Conservation (phyloP, 306 rosid species). For the Begonia loranthoides region DNA sequence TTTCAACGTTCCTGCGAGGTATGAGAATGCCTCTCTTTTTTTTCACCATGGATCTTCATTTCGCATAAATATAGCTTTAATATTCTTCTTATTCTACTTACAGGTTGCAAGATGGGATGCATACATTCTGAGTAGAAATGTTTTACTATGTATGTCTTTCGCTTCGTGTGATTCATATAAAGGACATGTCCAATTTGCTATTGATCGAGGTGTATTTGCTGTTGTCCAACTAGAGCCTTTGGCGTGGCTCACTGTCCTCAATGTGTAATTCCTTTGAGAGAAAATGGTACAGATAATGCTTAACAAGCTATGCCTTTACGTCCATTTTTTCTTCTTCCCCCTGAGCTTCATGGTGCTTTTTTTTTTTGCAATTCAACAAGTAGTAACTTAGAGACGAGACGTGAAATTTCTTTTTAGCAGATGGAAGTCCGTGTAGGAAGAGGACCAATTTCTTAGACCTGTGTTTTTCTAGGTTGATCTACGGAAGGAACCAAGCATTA, state of each 20-base stretch:
- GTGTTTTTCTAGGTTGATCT: slow-evolving; percentile 97
- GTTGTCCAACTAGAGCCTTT: slow-evolving; percentile 85
- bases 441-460: slow-evolving; percentile 92
- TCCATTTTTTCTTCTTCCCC: neutral
- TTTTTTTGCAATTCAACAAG: too few relatives aligned
- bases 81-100: slow-evolving; percentile 2
- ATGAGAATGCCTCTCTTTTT: slow-evolving; percentile 52
- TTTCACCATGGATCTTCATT: slow-evolving; percentile 1
- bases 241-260: slow-evolving; percentile 99
- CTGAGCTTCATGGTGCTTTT: neutral
- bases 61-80: neutral
- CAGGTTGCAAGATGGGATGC: slow-evolving; percentile 99
- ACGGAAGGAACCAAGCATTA: slow-evolving; percentile 65
- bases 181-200: slow-evolving; percentile 98
- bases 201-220: slow-evolving; percentile 93
- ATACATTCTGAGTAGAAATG: slow-evolving; percentile 80
- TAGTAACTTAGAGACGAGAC: neutral
- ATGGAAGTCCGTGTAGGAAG: slow-evolving; percentile 85
- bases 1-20: slow-evolving; percentile 74
- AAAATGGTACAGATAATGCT: slow-evolving; percentile 31
- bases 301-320: neutral
- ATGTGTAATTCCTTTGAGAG: slow-evolving; percentile 91
- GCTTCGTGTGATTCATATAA: slow-evolving; percentile 95
- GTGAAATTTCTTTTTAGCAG: slow-evolving; percentile 26
- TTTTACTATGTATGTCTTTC: slow-evolving; percentile 76